Evolutionary conservation across 495 filamentous ascomycete species (phyloP).

Genomic region (Rhizodiscina lignyota): DNA sequence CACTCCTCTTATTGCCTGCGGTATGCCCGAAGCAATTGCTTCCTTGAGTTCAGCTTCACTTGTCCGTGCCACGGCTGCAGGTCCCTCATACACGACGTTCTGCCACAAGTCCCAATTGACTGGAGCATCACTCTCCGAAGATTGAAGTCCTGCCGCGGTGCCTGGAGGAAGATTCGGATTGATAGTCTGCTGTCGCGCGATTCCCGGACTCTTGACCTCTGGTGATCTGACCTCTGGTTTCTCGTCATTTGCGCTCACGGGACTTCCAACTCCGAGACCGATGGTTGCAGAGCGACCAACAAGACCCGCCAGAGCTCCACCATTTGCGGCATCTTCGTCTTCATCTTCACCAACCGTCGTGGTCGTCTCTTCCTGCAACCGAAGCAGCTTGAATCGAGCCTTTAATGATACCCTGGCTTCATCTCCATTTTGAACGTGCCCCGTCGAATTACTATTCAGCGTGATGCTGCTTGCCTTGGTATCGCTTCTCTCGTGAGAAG

Average conservation of each 20-base stretch:
- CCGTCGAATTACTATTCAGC: constrained; percentile 54
- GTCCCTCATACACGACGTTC: constrained; percentile 81
- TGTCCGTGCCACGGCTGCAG: constrained; percentile 65
- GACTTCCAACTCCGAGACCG: constrained; percentile 35
- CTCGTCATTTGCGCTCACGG: constrained; percentile 37
- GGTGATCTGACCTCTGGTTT: constrained; percentile 28
- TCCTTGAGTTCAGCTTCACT: constrained; percentile 76
- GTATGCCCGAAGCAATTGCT: constrained; percentile 86
- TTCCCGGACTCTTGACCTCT: constrained; percentile 3
- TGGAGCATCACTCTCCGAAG: constrained; percentile 45
- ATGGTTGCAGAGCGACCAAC: constrained; percentile 30
- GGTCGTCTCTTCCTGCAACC: constrained; percentile 63
- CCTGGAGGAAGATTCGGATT: constrained; percentile 58
- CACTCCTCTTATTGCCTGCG: constrained; percentile 83
- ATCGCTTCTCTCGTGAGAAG: constrained; percentile 36
- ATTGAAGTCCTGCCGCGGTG: constrained; percentile 59
- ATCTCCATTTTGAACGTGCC: constrained; percentile 53
- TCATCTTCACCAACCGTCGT: constrained; percentile 33
- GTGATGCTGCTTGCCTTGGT: constrained; percentile 63
- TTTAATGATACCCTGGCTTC: constrained; percentile 50
- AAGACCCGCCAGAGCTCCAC: constrained; percentile 25
- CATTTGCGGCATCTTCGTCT: constrained; percentile 17
- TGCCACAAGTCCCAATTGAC: constrained; percentile 99
- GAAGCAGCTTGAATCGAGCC: constrained; percentile 71
- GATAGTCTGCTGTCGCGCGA: constrained; percentile 22